These are phyloP conservation scores for Hygrocybe punicea DNA, from an alignment of 768 basidiomycete species.

Conservation along the genomic window DNA sequence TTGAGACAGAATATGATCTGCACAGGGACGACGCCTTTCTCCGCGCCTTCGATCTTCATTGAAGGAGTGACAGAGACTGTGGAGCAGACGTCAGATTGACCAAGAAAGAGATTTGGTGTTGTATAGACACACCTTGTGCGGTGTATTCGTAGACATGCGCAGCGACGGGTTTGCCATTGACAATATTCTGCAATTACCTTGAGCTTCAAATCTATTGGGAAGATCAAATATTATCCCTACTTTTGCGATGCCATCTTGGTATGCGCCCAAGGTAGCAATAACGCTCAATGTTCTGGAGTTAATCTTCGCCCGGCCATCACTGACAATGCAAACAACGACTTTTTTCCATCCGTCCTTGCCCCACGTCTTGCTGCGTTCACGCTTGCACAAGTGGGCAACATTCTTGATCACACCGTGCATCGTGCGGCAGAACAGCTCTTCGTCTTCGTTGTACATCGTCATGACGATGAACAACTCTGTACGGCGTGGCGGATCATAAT, in stretches of 20 bases:
- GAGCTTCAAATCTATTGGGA: not conserved
- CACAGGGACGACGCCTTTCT: constrained; percentile 80
- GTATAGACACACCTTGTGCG: constrained; percentile 64
- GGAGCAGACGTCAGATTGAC: not conserved
- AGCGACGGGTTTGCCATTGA: constrained; percentile 77
- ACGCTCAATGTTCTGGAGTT: constrained; percentile 80
- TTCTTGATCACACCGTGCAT: constrained; percentile 98
- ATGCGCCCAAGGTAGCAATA: constrained; percentile 89
- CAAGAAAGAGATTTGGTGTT: not conserved
- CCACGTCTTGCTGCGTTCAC: constrained; percentile 90
- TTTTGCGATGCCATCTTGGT: constrained; percentile 92
- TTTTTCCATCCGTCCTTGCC: constrained; percentile 98
- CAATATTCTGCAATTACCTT: constrained; percentile 48
- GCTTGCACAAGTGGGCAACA: constrained; percentile 79
- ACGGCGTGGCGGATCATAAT: constrained; percentile 84
- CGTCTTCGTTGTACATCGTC: constrained; percentile 97
- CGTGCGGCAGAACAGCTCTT: constrained; percentile 84
- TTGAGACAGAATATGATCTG: constrained; percentile 92
- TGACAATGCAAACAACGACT: constrained; percentile 90
- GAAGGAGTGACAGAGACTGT: constrained; percentile 78
- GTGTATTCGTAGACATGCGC: constrained; percentile 96
- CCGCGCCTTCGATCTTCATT: constrained; percentile 76
- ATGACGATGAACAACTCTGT: constrained; percentile 97
- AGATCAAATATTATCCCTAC: constrained; percentile 32
- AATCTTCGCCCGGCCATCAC: constrained; percentile 82